A percentile compares a stretch with the other conserved stretches of the same genome.
Evolutionary conservation across 495 filamentous ascomycete genomes (phyloP).

Genomic region (Lasiosphaeriaceae sp.): DNA sequence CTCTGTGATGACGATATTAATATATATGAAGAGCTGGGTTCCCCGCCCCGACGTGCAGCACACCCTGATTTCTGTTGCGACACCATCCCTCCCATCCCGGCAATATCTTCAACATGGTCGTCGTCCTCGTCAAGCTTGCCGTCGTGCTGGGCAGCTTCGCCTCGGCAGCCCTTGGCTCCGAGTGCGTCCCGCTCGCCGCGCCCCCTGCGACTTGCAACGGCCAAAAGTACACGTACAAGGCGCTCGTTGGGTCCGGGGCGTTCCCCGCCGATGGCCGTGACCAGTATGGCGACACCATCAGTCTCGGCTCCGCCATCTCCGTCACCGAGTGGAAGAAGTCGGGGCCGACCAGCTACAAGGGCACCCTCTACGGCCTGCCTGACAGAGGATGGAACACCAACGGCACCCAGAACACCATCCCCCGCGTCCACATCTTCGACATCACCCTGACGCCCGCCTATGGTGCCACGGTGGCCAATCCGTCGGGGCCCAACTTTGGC

Average conservation of each 20-base stretch:
- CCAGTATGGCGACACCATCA: conserved; percentile 71
- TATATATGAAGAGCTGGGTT: too few species aligned
- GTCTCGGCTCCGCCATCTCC: conserved; percentile 64
- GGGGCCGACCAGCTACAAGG: conserved; percentile 55
- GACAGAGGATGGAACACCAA: conserved; percentile 76
- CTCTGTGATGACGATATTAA: too few species aligned
- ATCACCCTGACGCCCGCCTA: conserved; percentile 53
- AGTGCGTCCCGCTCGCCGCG: not conserved
- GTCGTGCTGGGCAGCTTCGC: not conserved
- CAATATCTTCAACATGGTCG: too few species aligned
- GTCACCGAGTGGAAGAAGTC: conserved; percentile 65
- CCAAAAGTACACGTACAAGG: conserved; percentile 61
- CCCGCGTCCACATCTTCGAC: conserved; percentile 68
- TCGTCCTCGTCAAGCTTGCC: too few species aligned
- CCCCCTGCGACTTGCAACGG: conserved; percentile 48
- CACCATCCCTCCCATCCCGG: too few species aligned
- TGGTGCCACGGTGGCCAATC: conserved; percentile 50
- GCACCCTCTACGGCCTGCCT: conserved; percentile 61
- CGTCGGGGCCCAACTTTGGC: conserved; percentile 60
- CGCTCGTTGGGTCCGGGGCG: conserved; percentile 66
- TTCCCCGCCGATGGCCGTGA: conserved; percentile 58
- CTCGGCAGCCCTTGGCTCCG: not conserved
- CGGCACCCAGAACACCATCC: conserved; percentile 71
- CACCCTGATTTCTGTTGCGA: too few species aligned
- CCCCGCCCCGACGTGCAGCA: too few species aligned